Conservation (phyloP, 257 asterid genomes). For the Plantago elongata region DNA sequence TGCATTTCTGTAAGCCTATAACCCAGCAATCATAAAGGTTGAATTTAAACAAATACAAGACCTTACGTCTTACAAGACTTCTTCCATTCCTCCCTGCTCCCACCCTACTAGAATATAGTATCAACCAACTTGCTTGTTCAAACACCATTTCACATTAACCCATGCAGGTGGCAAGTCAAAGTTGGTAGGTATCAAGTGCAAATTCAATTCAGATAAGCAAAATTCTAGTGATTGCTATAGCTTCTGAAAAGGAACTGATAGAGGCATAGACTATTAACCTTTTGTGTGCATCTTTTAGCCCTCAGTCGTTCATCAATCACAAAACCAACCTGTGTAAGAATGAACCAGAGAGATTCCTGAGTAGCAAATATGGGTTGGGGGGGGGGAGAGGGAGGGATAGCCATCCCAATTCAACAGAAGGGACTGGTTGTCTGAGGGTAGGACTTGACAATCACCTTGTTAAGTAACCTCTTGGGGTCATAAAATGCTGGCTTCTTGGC, state of each 20-base stretch:
- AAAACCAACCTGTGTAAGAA: constrained; percentile 58
- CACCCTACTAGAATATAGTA: constrained; percentile 10
- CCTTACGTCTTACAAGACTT: background rate
- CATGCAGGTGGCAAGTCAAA: constrained; percentile 7
- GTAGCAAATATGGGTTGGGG: constrained; percentile 3
- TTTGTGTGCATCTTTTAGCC: constrained; percentile 63
- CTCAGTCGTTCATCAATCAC: constrained; percentile 86
- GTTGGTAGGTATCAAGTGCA: constrained; percentile 11
- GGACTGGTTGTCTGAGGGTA: background rate
- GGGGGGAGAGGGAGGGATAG: no score
- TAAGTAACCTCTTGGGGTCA: constrained; percentile 85
- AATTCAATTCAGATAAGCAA: background rate
- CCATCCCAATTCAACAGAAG: constrained; percentile 9
- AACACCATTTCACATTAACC: background rate
- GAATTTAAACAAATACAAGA: background rate
- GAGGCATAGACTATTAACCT: constrained; percentile 42
- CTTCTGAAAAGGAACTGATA: constrained; percentile 5
- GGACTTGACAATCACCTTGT: constrained; percentile 48
- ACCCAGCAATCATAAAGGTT: constrained; percentile 1
- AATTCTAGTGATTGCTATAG: background rate
- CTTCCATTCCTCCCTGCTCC: constrained; percentile 2
- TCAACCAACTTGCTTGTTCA: background rate
- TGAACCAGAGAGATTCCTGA: constrained; percentile 19
- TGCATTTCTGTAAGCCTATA: background rate
- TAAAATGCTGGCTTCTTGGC: constrained; percentile 94